Base-by-base conservation (phyloP, 1,139 yeast genomes). In the Pichia sp. region DNA sequence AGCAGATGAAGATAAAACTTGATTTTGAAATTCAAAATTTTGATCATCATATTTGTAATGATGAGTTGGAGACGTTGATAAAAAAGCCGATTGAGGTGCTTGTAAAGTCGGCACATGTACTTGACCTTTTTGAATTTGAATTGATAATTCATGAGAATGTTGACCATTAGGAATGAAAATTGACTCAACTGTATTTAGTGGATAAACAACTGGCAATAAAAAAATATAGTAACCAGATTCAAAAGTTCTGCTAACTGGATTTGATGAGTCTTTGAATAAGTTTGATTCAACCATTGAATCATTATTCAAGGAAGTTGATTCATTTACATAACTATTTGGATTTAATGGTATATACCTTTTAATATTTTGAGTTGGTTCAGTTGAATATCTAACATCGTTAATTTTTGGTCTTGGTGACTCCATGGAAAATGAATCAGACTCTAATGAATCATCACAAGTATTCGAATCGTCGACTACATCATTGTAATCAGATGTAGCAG, bases 191-290 rank as follows among this genome's bases (percentile, higher is more conserved):
- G 87, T 77, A 56, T 76, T 77, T 44, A 84, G 77, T 1, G 93
- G 89, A 51, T 87, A 76, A 3, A 84, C 71, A 2, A 86, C 71
- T 0, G 96, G 95, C 44, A 90, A 70, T 45, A 87, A 69, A 65
- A 86, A 90, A 1, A 89, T 83, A 63, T 90, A 90, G 62, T 85
- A 80, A 33, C 97, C 96, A 11, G 96, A 81, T 50, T 79, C 79
- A 59, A 73, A 47, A 9, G 44, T 22, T 18, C 49, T 45, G 14
- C 42, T 44, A 33, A 74, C 39, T 70, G 29, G 31, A 57, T 29
- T 60, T 47, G 11, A 44, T 33, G 41, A 34, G 30, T 38, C 33
- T 22, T 29, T 45, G 45, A 59, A 59, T 27, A 58, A 30, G 45
- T 57, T 56, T 5, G 48, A 31, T 47, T 58, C 61, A 44, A 48